Percentiles rank a stretch among this genome's conserved stretches.
Evolutionary conservation across 73 alveolate species (phyloP).

Genomic region (Paramecium caudatum): DNA sequence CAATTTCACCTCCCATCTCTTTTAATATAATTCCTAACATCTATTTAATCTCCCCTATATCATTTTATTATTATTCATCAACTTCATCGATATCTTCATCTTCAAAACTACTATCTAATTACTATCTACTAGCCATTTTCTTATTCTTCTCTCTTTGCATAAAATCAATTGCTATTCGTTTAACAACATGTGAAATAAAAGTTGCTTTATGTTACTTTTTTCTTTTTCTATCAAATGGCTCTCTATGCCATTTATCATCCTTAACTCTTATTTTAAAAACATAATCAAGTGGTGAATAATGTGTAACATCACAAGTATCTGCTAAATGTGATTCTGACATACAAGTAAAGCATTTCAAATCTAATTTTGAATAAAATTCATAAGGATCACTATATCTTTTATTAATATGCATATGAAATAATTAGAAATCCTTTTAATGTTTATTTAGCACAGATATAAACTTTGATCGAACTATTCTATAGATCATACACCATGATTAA

Average conservation of each 20-base stretch:
- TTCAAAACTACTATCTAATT: neutral
- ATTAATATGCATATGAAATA: constrained; percentile 2
- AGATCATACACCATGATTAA: neutral
- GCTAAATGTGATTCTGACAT: neutral
- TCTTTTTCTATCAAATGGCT: constrained; percentile 34
- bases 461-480: constrained; percentile 11
- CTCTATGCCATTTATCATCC: constrained; percentile 11
- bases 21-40: neutral
- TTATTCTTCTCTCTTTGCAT: neutral
- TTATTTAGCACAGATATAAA: neutral
- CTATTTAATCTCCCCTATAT: neutral
- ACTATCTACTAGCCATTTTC: neutral
- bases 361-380: constrained; percentile 13
- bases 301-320: constrained; percentile 25
- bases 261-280: neutral
- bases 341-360: constrained; percentile 35
- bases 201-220: neutral
- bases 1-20: neutral
- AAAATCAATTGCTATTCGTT: neutral
- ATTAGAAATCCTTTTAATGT: neutral
- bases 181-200: neutral
- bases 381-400: constrained; percentile 3
- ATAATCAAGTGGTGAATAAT: neutral
- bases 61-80: constrained; percentile 2
- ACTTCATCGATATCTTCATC: neutral